Evolutionary conservation across 2,329 filamentous ascomycete genomes (phyloP).

Genomic region (Aphanocladium album): DNA sequence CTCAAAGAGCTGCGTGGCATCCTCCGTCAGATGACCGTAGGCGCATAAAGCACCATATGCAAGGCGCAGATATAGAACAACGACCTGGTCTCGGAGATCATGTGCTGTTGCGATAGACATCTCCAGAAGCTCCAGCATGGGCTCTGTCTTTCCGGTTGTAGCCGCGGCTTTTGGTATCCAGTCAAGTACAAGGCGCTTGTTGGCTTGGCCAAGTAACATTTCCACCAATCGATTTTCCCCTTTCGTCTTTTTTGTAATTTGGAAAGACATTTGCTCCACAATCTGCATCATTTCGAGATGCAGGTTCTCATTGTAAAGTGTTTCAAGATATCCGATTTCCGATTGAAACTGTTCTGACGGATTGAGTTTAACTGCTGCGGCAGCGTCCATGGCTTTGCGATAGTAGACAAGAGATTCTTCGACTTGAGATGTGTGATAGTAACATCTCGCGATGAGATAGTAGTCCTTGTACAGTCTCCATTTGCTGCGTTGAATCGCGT

Average conservation of each 20-base stretch:
- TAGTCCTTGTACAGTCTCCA: conserved; percentile 40
- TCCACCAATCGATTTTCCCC: conserved; percentile 28
- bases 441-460: conserved; percentile 33
- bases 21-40: conserved; percentile 30
- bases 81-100: conserved; percentile 30
- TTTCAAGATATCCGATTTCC: conserved; percentile 31
- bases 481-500: conserved; percentile 24
- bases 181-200: conserved; percentile 29
- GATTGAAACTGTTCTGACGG: conserved; percentile 32
- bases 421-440: conserved; percentile 27
- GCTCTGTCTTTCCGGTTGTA: conserved; percentile 26
- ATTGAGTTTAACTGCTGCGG: conserved; percentile 22
- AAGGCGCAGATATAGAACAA: conserved; percentile 33
- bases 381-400: conserved; percentile 29
- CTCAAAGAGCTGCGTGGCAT: conserved; percentile 31
- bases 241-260: conserved; percentile 20
- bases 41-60: conserved; percentile 31
- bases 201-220: conserved; percentile 31
- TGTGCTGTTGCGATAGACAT: conserved; percentile 29
- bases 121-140: conserved; percentile 27
- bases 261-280: conserved; percentile 27
- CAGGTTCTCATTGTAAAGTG: conserved; percentile 32
- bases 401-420: conserved; percentile 32
- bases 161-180: conserved; percentile 38
- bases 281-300: conserved; percentile 31